Evolutionary conservation across 202 grass and related monocot genomes (phyloP), one percentile per base, ranked within the genome.

Genomic region (Schoenoplectus tabernaemontani): DNA sequence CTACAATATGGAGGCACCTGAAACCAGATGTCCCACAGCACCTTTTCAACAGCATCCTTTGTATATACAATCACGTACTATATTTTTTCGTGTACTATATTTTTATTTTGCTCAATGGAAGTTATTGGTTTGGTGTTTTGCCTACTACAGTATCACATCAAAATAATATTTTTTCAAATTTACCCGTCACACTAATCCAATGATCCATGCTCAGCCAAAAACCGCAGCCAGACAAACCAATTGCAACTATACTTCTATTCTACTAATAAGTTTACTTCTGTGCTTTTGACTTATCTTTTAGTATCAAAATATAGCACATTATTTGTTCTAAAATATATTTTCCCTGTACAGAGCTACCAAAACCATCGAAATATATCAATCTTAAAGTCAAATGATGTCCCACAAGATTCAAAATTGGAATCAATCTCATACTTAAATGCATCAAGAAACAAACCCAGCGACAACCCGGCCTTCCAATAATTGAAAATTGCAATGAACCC

Each of bases 401-500:
- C 86, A 92, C 84, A 97, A 30, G 87, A 92, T 64, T 89, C 91
- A 8, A 88, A 76, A 69, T 84, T 77, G 65, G 51, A 85, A 79
- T 87, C 87, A 70, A 86, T 81, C 43, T 97, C 89, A 82, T 97
- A 97, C 82, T 94, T 97, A 10, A 97, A 97, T 1, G 91, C 90
- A 73, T 94, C 94, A 57, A 97, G 75, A 57, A 97, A 97, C 84
- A 97, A 69, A 44, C 91, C 94, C 16, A 97, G 80, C 3, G 94
- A 91, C 59, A 97, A 88, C 11, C 94, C 91, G 47, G 91, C 94
- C 90, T 97, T 97, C 94, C 94, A 97, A 82, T 87, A 97, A 83
- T 97, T 97, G 23, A 97, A 94, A 71, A 97, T 77, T 62, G 73
- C 38, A 51, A 97, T 85, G 75, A 90, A 64, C 4, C 81, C 86